Evolutionary conservation across 2,329 filamentous ascomycete species (phyloP), one percentile per base, ranked within the genome.

Genomic region (Meredithiella fracta): DNA sequence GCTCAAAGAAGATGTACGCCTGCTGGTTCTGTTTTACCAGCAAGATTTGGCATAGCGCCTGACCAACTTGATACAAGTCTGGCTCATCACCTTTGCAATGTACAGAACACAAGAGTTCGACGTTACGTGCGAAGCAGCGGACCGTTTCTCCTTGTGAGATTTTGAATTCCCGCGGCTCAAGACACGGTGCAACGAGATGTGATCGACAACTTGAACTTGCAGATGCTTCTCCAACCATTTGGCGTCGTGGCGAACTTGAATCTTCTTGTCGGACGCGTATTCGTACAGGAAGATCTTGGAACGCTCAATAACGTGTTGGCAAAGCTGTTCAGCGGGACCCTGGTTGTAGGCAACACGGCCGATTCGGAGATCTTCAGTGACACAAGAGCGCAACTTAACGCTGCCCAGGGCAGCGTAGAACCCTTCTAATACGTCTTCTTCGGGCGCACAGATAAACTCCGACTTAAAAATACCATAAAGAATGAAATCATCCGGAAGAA

Each of bases 211-310:
- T 61, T 85, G 76, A 2, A 98, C 86, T 0, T 72, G 74, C 14
- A 98, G 71, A 61, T 94, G 85, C 64, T 87, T 86, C 63, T 94
- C 88, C 9, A 98, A 73, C 92, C 92, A 98, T 62, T 85, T 86
- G 5, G 81, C 77, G 65, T 97, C 90, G 63, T 92, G 87, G 61
- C 84, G 85, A 64, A 98, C 82, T n/a, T 77, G 74, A 59, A 94
- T 86, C 3, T 78, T 73, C 37, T 82, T 78, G 65, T 91, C 85
- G 63, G 86, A 75, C 23, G 72, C 65, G 58, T 79, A 80, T 60
- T 83, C 90, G 64, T 96, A 85, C 26, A 98, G 72, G 67, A 97
- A 98, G 25, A 98, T 76, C 61, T 91, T 86, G 55, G 85, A 84
- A 55, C 92, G 80, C 67, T 98, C 94, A 3, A 94, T 72, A 17